Conservation (phyloP, 139 green algal genomes). For the Yamagishiella unicocca region DNA sequence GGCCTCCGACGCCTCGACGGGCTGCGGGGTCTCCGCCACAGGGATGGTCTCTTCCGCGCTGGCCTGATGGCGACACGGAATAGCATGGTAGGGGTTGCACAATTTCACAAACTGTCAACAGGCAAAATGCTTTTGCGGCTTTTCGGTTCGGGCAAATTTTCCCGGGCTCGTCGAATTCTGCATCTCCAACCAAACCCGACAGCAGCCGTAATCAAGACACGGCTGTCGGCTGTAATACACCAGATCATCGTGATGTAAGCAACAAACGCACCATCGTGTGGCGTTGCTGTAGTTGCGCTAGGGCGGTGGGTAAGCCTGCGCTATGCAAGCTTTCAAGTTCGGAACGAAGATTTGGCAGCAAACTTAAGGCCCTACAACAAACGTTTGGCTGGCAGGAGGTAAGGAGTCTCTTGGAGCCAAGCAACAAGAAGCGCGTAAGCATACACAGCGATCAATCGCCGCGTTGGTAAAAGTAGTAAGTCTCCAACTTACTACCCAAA, state of each 20-base stretch:
- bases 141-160: no score
- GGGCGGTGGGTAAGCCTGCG: neutral
- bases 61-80: no score
- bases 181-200: no score
- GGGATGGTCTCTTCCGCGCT: constrained; percentile 5
- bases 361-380: neutral
- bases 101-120: no score
- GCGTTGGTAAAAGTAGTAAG: neutral
- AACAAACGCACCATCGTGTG: constrained; percentile 8
- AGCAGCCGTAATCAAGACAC: no score
- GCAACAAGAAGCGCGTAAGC: constrained; percentile 14
- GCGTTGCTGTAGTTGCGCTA: neutral
- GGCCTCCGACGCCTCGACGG: no score
- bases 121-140: no score
- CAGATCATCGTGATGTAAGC: neutral
- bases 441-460: constrained; percentile 31
- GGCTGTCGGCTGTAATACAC: no score
- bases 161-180: no score
- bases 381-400: neutral
- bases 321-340: neutral
- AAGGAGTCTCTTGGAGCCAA: neutral
- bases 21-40: neutral
- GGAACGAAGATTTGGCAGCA: neutral
- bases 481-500: no score
- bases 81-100: no score